Base-by-base conservation (phyloP, 164 flowering plant genomes). In the Annona squamosa region DNA sequence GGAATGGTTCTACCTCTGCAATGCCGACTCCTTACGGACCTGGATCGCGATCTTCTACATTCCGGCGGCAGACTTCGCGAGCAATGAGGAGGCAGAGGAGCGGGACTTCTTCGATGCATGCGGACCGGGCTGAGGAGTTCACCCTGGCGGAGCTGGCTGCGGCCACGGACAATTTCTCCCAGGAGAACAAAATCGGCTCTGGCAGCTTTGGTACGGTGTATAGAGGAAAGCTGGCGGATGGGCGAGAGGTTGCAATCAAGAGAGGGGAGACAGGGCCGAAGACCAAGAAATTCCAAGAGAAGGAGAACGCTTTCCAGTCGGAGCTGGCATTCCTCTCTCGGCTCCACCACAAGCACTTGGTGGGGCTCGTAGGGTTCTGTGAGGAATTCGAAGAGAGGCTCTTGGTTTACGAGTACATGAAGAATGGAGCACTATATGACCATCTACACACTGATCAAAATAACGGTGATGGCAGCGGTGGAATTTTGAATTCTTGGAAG, bases 201-300 rank as follows among this genome's bases (percentile, higher is more conserved):
- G 99, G 98, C 0, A 96, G 98, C 77, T 96, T 91, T 71, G 99
- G 99, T 4, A 85, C 88, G 2, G 99, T 95, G 43, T 95, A 93
- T 82, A 82, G 65, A 43, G 91, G 91, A 3, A 88, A 86, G 75
- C 81, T 88, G 3, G 26, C 65, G 0, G 88, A 87, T 63, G 99
- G 99, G 2, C 86, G 91, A 0, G 97, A 96, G 52, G 99, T 93
- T 0, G 99, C 99, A 0, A 92, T 96, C 47, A 96, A 96, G 71
- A 82, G 99, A 41, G 90, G 98, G 2, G 99, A 95, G 57, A 83
- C 86, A 0, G 78, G 85, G 12, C 48, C 79, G 0, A 82, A 63
- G 64, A 63, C 71, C 13, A 88, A 86, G 86, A 89, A 87, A 67
- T 82, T 83, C 45, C 91, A 92, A 73, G 97, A 96, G 77, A 92